These are phyloP conservation scores for Evansstolkia leycettana DNA, from an alignment of 495 filamentous ascomycete genomes.

Conservation along the genomic window DNA sequence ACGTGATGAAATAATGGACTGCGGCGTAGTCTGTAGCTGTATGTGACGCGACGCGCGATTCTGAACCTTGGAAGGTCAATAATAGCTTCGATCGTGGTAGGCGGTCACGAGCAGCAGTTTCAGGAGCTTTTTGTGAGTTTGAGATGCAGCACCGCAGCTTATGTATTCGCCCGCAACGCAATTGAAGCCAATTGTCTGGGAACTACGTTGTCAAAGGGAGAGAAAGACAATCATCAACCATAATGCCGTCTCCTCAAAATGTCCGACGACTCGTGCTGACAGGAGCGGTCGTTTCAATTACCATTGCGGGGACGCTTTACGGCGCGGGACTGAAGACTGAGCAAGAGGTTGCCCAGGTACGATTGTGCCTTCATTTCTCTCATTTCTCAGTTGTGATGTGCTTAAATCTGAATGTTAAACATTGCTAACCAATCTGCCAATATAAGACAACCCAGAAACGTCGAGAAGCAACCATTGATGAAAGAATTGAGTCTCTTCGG, in stretches of 20 bases:
- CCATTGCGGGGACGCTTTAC: conserved; percentile 39
- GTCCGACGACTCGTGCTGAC: conserved; percentile 30
- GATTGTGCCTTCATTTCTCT: neutral
- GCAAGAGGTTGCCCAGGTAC: conserved; percentile 32
- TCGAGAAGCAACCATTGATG: conserved; percentile 38
- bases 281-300: conserved; percentile 34
- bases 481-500: conserved; percentile 40
- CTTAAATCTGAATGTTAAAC: too few relatives aligned
- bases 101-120: conserved; percentile 1
- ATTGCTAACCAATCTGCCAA: too few relatives aligned
- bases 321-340: conserved; percentile 41
- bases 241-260: conserved; percentile 18
- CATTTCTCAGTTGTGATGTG: too few relatives aligned
- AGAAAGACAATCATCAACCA: too few relatives aligned
- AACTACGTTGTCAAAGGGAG: neutral
- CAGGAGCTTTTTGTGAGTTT: neutral
- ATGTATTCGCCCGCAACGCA: too few relatives aligned
- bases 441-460: conserved; percentile 29
- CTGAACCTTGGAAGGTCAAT: too few relatives aligned
- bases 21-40: too few relatives aligned
- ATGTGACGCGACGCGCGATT: conserved; percentile 14
- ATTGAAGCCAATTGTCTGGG: too few relatives aligned
- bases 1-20: too few relatives aligned
- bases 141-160: too few relatives aligned
- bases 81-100: neutral